Base-by-base conservation (phyloP, 768 basidiomycete genomes). In the Mycena galopus region DNA sequence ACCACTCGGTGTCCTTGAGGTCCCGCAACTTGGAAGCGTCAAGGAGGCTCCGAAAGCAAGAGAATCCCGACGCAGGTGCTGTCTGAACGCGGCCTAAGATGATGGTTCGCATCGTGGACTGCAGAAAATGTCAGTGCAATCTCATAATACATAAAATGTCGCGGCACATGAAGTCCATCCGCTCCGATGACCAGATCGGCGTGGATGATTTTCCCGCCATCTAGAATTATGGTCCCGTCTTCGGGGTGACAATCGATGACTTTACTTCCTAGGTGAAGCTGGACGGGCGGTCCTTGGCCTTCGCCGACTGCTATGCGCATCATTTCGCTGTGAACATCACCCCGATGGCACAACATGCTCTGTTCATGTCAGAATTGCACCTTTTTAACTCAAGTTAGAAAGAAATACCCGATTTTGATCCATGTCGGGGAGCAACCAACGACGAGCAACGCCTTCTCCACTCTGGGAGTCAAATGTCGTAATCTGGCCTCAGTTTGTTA, bases 111-210 rank as follows among this genome's bases (percentile, higher is more conserved):
- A 71, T 65, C 16, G 23, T 35, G 3, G 73, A 74, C 73, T 74
- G 51, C 25, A 42, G n/a, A 3, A 25, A 37, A 30, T 3, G 30
- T 69, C 32, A 39, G 51, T 21, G 9, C 33, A 10, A 2, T 21
- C 14, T 9, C n/a, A 23, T 32, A 33, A 21, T 17, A 14, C 57
- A 56, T 27, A 10, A 32, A 21, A n/a, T 50, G 23, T 44, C 4
- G 16, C 6, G 39, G 8, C 33, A 73, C 72, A 50, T 73, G 60
- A 23, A 79, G 64, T 21, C 84, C 84, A 58, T 85, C 84, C 8
- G 82, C 83, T 7, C 83, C 84, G 1, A 85, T 78, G 37, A 84
- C 67, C 35, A 85, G 70, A 59, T 85, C 83, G 5, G 80, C 78
- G 1, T 66, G 55, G 1, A 85, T 66, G 33, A 83, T 76, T 61